These are phyloP conservation scores for Melanopsichium pennsylvanicum DNA, from an alignment of 1,284 basidiomycete species.

Conservation along the genomic window DNA sequence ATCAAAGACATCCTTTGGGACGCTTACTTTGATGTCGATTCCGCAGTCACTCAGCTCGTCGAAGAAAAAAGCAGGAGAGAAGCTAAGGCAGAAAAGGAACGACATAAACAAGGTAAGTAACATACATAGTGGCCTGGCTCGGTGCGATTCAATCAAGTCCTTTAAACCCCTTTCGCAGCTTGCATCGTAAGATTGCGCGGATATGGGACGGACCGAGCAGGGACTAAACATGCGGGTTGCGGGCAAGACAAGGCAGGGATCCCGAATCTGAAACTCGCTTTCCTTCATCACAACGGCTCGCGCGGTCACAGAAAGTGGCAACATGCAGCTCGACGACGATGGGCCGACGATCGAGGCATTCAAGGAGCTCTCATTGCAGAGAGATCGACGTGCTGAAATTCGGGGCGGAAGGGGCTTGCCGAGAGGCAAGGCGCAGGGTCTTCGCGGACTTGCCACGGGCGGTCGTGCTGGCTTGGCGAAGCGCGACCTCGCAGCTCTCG, in stretches of 20 bases:
- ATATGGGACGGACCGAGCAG: slow-evolving; percentile 18
- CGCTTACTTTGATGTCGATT: slow-evolving; percentile 83
- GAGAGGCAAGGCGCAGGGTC: slow-evolving; percentile 29
- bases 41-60: slow-evolving; percentile 76
- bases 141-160: slow-evolving; percentile 14
- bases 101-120: slow-evolving; percentile 51
- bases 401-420: slow-evolving; percentile 24
- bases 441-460: slow-evolving; percentile 37
- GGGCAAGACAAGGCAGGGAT: background rate
- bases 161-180: slow-evolving; percentile 10
- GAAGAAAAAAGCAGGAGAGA: slow-evolving; percentile 54
- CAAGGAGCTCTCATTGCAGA: slow-evolving; percentile 64
- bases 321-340: slow-evolving; percentile 22
- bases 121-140: slow-evolving; percentile 6
- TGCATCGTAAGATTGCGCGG: background rate
- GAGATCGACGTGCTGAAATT: slow-evolving; percentile 30
- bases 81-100: slow-evolving; percentile 46
- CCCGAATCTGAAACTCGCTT: slow-evolving; percentile 16
- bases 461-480: slow-evolving; percentile 47
- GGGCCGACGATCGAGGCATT: slow-evolving; percentile 71
- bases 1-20: slow-evolving; percentile 89
- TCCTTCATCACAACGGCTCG: background rate
- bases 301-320: slow-evolving; percentile 23
- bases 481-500: slow-evolving; percentile 37
- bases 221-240: slow-evolving; percentile 3